Conservation (phyloP, 2,329 filamentous ascomycete species). For the Zymoseptoria pseudotritici region DNA sequence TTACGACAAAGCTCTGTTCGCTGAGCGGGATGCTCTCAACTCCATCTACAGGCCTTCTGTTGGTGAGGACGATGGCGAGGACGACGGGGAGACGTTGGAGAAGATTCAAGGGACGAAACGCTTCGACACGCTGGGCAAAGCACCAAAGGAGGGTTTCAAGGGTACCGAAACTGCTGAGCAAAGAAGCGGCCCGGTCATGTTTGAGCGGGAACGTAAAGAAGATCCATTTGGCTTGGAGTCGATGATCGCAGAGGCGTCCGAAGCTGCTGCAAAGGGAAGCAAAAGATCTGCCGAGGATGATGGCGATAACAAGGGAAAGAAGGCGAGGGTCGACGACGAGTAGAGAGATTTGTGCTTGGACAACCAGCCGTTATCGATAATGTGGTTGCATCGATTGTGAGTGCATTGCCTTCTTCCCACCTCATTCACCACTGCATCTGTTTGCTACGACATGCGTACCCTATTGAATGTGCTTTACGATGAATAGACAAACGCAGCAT, state of each 20-base stretch:
- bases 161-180: slow-evolving; percentile 76
- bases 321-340: slow-evolving; percentile 71
- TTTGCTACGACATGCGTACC: neutral
- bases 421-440: neutral
- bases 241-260: slow-evolving; percentile 73
- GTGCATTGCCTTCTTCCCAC: neutral
- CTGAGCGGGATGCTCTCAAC: slow-evolving; percentile 87
- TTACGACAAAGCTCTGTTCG: slow-evolving; percentile 95
- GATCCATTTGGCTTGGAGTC: slow-evolving; percentile 94
- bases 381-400: neutral
- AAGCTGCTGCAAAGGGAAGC: slow-evolving; percentile 45
- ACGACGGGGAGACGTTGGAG: slow-evolving; percentile 72
- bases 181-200: slow-evolving; percentile 87
- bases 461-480: neutral
- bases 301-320: slow-evolving; percentile 51
- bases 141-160: slow-evolving; percentile 71
- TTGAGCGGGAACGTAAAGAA: slow-evolving; percentile 70
- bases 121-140: slow-evolving; percentile 82
- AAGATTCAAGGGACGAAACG: slow-evolving; percentile 78
- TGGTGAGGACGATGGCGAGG: slow-evolving; percentile 64
- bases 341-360: neutral
- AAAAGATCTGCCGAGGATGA: slow-evolving; percentile 72
- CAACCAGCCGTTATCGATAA: neutral
- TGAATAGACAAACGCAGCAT: neutral
- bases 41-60: slow-evolving; percentile 83